Conservation (phyloP, 2,329 filamentous ascomycete genomes). For the Colletotrichum costaricense region DNA sequence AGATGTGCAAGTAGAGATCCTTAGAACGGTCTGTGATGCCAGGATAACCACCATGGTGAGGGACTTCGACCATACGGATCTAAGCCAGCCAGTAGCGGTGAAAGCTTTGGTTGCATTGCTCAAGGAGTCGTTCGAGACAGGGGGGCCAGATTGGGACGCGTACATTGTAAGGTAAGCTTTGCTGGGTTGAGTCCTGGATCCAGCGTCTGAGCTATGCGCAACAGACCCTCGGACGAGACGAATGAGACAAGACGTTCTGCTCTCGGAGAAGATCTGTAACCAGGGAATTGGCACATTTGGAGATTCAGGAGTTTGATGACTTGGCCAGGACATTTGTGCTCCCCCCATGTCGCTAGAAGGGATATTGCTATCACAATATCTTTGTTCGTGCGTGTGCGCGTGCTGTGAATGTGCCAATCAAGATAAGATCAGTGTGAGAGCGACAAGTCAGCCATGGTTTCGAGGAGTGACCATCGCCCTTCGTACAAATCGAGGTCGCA, state of each 20-base stretch:
- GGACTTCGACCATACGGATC: not conserved
- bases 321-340: no score
- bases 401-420: not conserved
- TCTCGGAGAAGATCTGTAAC: not conserved
- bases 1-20: not conserved
- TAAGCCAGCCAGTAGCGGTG: not conserved
- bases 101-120: not conserved
- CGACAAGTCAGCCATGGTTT: not conserved
- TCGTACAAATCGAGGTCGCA: not conserved
- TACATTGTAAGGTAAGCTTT: slow-evolving; percentile 2
- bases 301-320: not conserved
- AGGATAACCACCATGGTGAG: not conserved
- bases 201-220: not conserved
- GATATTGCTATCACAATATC: not conserved
- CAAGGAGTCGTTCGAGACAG: not conserved
- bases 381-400: not conserved
- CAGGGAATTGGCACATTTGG: not conserved
- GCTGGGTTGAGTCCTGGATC: not conserved
- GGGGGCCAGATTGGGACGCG: not conserved
- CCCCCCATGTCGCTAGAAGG: not conserved
- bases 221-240: not conserved
- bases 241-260: not conserved
- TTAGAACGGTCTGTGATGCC: not conserved
- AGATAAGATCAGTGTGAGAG: not conserved
- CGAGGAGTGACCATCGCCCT: not conserved